A percentile compares a stretch with the other conserved stretches of the same genome.
These are phyloP conservation scores for Dendrobium chrysotoxum DNA, from an alignment of 106 monocot genomes.

Conservation along the genomic window DNA sequence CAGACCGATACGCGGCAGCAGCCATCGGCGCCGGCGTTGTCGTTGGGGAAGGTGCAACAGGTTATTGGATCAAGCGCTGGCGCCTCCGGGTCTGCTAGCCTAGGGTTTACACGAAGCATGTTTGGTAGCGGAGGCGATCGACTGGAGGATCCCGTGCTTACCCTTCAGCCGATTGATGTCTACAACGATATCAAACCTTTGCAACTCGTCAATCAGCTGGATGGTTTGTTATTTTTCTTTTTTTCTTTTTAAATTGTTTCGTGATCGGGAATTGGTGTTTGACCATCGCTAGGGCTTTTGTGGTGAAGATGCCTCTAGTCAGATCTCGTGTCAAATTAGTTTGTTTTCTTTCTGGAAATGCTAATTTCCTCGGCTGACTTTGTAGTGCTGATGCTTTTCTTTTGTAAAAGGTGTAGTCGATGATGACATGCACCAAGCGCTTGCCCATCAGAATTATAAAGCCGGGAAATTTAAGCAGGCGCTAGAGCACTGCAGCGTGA, in stretches of 20 bases:
- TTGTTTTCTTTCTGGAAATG: neutral
- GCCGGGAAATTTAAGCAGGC: slow-evolving; percentile 75
- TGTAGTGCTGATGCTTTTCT: neutral
- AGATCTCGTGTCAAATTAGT: neutral
- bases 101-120: slow-evolving; percentile 21
- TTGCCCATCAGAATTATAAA: slow-evolving; percentile 85
- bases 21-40: slow-evolving; percentile 9
- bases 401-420: slow-evolving; percentile 31
- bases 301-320: neutral
- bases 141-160: slow-evolving; percentile 17
- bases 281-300: neutral
- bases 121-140: slow-evolving; percentile 15
- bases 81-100: slow-evolving; percentile 4
- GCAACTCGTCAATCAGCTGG: slow-evolving; percentile 21
- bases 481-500: slow-evolving; percentile 56
- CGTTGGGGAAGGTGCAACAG: slow-evolving; percentile 19
- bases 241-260: neutral
- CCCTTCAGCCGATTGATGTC: slow-evolving; percentile 21
- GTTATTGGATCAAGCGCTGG: slow-evolving; percentile 23
- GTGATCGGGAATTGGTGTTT: neutral
- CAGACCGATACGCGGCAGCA: slow-evolving; percentile 40
- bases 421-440: slow-evolving; percentile 53
- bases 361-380: neutral
- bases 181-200: slow-evolving; percentile 32
- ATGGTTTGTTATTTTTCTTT: slow-evolving; percentile 15